Evolutionary conservation across 768 basidiomycete species (phyloP).

Genomic region (Naganishia antarctica): DNA sequence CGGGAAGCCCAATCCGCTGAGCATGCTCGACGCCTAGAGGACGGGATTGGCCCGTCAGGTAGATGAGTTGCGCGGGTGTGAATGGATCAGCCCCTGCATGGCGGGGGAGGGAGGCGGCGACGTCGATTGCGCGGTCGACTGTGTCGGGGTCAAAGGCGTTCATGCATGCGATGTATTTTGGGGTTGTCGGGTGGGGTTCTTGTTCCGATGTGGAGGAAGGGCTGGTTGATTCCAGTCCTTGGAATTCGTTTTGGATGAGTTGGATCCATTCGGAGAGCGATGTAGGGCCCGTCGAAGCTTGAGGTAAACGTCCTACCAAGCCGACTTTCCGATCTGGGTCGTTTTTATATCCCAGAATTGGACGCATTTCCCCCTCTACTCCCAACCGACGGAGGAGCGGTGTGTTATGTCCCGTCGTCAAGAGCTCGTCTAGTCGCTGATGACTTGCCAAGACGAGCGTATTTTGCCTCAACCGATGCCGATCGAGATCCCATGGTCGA

Average conservation of each 20-base stretch:
- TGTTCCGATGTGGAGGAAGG: not conserved
- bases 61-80: conserved; percentile 8
- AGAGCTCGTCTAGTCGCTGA: conserved; percentile 24
- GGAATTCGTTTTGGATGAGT: not conserved
- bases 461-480: not conserved
- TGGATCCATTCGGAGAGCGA: not conserved
- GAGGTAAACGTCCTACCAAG: not conserved
- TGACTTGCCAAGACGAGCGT: conserved; percentile 22
- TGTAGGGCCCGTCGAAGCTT: not conserved
- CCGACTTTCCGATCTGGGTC: conserved; percentile 25
- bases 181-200: not conserved
- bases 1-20: not conserved
- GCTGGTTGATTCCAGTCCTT: not conserved
- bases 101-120: not conserved
- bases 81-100: not conserved
- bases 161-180: conserved; percentile 25
- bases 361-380: not conserved
- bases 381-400: conserved; percentile 16
- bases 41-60: conserved; percentile 24
- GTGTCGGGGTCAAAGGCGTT: conserved; percentile 22
- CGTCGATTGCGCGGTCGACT: conserved; percentile 10
- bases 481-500: conserved; percentile 14
- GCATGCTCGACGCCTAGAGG: not conserved
- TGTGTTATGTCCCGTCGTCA: conserved; percentile 23
- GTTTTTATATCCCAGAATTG: conserved; percentile 22